Evolutionary conservation across 2,329 filamentous ascomycete genomes (phyloP).

Genomic region (Scorias spongiosa): DNA sequence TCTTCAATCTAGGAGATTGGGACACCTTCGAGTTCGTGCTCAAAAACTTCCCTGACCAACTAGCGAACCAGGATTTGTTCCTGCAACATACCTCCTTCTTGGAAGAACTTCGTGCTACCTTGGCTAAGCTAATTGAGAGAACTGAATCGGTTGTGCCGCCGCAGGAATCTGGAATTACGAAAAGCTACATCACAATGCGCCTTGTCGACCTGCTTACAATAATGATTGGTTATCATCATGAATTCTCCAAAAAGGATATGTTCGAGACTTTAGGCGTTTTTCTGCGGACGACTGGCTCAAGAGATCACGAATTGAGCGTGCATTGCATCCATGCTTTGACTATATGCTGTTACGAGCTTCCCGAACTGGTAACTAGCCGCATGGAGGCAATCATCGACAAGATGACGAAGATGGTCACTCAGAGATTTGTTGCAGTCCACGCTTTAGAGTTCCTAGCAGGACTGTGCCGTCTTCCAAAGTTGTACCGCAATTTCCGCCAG

Average conservation of each 20-base stretch:
- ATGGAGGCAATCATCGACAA: conserved; percentile 76
- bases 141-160: conserved; percentile 73
- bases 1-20: conserved; percentile 36
- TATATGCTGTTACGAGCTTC: conserved; percentile 88
- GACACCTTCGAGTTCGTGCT: conserved; percentile 85
- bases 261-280: conserved; percentile 83
- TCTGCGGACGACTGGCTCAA: conserved; percentile 53
- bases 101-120: conserved; percentile 54
- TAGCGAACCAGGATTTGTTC: conserved; percentile 83
- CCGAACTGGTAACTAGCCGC: conserved; percentile 70
- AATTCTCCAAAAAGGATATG: conserved; percentile 71
- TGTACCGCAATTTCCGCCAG: conserved; percentile 66
- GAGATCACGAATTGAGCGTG: conserved; percentile 53
- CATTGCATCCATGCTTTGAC: conserved; percentile 89
- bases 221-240: conserved; percentile 76
- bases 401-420: conserved; percentile 93
- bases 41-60: conserved; percentile 70
- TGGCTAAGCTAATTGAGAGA: conserved; percentile 71
- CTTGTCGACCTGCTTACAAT: conserved; percentile 77
- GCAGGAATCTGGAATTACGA: conserved; percentile 59
- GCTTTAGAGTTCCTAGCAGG: conserved; percentile 92
- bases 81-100: conserved; percentile 58
- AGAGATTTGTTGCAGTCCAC: conserved; percentile 79
- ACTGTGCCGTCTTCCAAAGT: conserved; percentile 65
- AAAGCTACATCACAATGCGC: conserved; percentile 77